phyloP scores from a whole-genome alignment of 345 rosid genomes.

The Eucalyptus erythrocorys region DNA sequence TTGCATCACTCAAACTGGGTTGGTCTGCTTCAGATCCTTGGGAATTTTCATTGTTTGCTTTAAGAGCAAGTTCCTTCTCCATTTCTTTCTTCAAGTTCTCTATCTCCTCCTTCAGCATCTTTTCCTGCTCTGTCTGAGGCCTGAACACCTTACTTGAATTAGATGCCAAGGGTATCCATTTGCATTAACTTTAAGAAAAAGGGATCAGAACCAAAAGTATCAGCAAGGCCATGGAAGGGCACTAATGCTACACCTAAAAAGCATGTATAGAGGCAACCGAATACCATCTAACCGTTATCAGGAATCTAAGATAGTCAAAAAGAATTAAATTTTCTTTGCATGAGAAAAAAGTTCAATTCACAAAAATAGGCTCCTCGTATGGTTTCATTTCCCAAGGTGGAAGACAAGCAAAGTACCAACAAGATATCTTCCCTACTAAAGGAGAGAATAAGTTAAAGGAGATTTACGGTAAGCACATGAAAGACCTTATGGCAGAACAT shows the following conservation, averaged over 20 bases:
- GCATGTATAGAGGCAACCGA: not conserved
- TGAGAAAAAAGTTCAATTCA: not conserved
- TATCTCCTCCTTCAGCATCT: slow-evolving; percentile 52
- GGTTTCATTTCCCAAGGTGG: not conserved
- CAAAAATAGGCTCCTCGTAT: not conserved
- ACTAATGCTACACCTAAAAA: not conserved
- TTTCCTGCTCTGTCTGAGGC: slow-evolving; percentile 84
- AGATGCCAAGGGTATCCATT: not conserved
- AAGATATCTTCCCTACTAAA: not conserved
- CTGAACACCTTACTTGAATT: slow-evolving; percentile 25
- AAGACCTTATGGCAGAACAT: not conserved
- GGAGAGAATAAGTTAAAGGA: not conserved
- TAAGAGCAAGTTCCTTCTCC: slow-evolving; percentile 16
- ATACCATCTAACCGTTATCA: not conserved
- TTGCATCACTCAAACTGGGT: slow-evolving; percentile 13
- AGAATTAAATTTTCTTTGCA: not conserved
- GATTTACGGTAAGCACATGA: not conserved
- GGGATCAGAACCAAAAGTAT: not conserved
- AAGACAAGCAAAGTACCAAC: not conserved
- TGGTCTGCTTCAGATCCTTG: slow-evolving; percentile 23
- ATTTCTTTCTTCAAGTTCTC: slow-evolving; percentile 37
- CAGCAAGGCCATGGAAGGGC: not conserved
- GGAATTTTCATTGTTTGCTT: slow-evolving; percentile 18
- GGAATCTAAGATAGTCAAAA: not conserved
- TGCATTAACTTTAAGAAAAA: not conserved